Percentiles rank a stretch among this genome's conserved stretches.
phyloP scores from a whole-genome alignment of 202 grass and related monocot genomes.

The Brachypodium distachyon region DNA sequence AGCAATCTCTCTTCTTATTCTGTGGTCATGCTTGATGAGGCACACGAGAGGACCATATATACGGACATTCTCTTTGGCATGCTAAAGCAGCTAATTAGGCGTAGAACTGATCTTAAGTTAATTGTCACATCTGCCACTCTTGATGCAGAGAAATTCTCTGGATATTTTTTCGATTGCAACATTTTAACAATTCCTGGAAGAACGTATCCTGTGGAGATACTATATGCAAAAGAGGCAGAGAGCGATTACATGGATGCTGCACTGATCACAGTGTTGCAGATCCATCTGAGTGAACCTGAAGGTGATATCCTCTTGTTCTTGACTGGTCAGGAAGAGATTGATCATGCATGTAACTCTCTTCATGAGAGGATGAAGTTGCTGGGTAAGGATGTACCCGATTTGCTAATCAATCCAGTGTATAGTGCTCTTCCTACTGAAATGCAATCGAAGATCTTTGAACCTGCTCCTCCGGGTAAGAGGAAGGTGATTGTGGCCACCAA shows the following conservation, averaged over 20 bases:
- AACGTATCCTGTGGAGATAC: conserved; percentile 80
- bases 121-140: conserved; percentile 93
- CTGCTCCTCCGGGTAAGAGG: conserved; percentile 80
- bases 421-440: conserved; percentile 95
- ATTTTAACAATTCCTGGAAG: conserved; percentile 95
- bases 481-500: conserved; percentile 97
- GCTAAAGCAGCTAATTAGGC: conserved; percentile 72
- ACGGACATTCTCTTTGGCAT: conserved; percentile 92
- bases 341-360: conserved; percentile 73
- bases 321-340: conserved; percentile 92
- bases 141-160: conserved; percentile 94
- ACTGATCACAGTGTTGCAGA: conserved; percentile 80
- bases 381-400: conserved; percentile 66
- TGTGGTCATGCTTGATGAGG: conserved; percentile 93
- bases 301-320: conserved; percentile 83
- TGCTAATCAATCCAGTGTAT: conserved; percentile 74
- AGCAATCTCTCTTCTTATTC: conserved; percentile 65
- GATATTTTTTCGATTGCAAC: conserved; percentile 81
- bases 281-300: conserved; percentile 78
- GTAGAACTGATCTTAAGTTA: conserved; percentile 56
- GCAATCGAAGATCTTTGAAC: conserved; percentile 87
- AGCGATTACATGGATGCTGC: conserved; percentile 85
- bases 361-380: conserved; percentile 70
- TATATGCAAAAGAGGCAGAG: conserved; percentile 56
- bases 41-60: conserved; percentile 89